Conservation (phyloP, 768 basidiomycete species). For the Cyathus striatus region DNA sequence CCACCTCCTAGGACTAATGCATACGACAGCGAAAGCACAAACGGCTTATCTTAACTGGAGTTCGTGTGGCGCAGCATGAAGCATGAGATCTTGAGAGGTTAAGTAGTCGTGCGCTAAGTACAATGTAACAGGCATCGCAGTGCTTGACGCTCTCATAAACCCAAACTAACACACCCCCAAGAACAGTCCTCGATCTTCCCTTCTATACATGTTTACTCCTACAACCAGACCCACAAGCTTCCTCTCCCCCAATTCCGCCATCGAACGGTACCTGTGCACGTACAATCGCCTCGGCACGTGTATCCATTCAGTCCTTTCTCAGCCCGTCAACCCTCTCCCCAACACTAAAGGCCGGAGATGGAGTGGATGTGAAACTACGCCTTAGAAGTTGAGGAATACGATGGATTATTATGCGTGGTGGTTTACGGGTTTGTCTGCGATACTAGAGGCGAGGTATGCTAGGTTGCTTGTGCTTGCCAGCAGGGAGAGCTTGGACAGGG, state of each 20-base stretch:
- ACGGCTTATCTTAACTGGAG: conserved; percentile 26
- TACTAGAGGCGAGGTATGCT: conserved; percentile 82
- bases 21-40: too few species aligned
- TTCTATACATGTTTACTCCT: conserved; percentile 92
- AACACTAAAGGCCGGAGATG: conserved; percentile 25
- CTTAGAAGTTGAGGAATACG: too few species aligned
- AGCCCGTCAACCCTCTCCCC: too few species aligned
- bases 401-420: too few species aligned
- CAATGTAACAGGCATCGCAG: conserved; percentile 79
- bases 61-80: conserved; percentile 97
- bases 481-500: conserved; percentile 75
- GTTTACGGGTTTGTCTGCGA: too few species aligned
- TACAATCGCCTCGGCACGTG: conserved; percentile 79
- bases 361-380: conserved; percentile 74
- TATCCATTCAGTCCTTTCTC: conserved; percentile 84
- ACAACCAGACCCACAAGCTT: conserved; percentile 75
- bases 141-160: background rate
- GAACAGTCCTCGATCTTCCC: conserved; percentile 89
- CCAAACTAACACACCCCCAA: conserved; percentile 27
- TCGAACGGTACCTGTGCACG: conserved; percentile 91
- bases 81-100: too few species aligned
- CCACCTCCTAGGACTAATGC: too few species aligned
- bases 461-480: conserved; percentile 98
- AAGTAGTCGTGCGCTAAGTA: conserved; percentile 86
- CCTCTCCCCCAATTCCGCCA: conserved; percentile 76